Evolutionary conservation across 2,329 filamentous ascomycete species (phyloP).

Genomic region (Chaetomiaceae sp.): DNA sequence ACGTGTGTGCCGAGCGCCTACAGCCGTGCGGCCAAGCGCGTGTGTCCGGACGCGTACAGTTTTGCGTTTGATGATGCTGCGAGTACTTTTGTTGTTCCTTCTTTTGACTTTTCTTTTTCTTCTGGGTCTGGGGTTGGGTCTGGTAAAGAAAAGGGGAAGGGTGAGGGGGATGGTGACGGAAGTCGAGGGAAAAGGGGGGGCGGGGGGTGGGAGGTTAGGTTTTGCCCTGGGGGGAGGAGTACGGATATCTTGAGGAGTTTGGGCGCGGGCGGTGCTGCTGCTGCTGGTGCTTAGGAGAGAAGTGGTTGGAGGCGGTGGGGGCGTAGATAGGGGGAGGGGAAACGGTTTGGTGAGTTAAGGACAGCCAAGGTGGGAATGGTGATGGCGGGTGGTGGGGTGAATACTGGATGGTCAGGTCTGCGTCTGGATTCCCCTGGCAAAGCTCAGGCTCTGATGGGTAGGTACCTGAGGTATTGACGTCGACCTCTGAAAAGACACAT

Average conservation of each 20-base stretch:
- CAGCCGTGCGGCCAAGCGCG: conserved; percentile 62
- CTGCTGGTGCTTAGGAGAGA: conserved; percentile 36
- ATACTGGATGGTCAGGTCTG: no score
- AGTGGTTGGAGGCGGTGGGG: conserved; percentile 31
- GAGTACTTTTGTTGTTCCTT: conserved; percentile 58
- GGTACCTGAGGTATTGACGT: no score
- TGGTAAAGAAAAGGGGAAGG: no score
- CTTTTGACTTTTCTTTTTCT: no score
- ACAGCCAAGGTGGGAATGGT: no score
- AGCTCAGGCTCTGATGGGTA: no score
- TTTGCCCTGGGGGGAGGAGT: conserved; percentile 62
- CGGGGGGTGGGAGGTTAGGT: conserved; percentile 72
- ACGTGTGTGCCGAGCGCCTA: conserved; percentile 65
- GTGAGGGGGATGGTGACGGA: not conserved
- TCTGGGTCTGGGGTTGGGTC: no score
- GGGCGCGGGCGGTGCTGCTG: conserved; percentile 42
- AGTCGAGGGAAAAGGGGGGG: conserved; percentile 29
- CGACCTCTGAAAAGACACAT: no score
- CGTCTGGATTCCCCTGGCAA: no score
- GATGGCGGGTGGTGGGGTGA: not conserved
- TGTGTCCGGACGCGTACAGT: conserved; percentile 82
- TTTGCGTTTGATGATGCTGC: conserved; percentile 60
- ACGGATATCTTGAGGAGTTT: conserved; percentile 53
- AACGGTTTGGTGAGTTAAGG: not conserved
- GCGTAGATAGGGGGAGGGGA: conserved; percentile 30